These are phyloP conservation scores for Tetracladium marchalianum DNA, from an alignment of 495 filamentous ascomycete species.

Conservation along the genomic window DNA sequence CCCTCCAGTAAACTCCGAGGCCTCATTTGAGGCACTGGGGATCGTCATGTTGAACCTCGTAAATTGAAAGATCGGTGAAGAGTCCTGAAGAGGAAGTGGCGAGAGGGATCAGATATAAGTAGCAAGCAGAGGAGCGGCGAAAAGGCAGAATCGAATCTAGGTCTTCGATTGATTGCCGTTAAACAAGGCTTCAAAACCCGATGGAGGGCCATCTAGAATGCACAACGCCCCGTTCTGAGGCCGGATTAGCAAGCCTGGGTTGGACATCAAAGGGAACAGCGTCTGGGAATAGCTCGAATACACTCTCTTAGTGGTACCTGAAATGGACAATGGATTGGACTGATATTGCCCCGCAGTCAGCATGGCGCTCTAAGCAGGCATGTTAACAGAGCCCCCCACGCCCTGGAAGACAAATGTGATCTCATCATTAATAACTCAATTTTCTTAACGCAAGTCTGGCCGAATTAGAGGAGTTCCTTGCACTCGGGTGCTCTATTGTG, in stretches of 20 bases:
- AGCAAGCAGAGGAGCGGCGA: too few species aligned
- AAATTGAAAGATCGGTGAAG: neutral
- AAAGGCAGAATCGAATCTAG: too few species aligned
- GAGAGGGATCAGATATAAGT: too few species aligned
- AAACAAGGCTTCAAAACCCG: neutral
- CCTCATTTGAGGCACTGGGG: constrained; percentile 5
- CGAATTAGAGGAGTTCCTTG: constrained; percentile 6
- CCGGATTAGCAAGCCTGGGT: constrained; percentile 8
- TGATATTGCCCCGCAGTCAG: constrained; percentile 18
- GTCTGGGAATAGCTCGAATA: neutral
- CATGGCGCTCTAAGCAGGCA: constrained; percentile 8
- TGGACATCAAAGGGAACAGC: constrained; percentile 12
- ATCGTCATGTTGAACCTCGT: constrained; percentile 9
- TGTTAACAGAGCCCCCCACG: constrained; percentile 14
- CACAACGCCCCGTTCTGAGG: constrained; percentile 2
- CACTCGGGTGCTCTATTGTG: too few species aligned
- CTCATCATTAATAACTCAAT: constrained; percentile 20
- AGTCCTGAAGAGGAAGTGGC: too few species aligned
- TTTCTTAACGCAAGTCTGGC: neutral
- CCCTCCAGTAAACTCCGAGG: neutral
- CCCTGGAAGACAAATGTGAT: constrained; percentile 12
- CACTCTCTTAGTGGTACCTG: constrained; percentile 7
- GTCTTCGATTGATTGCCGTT: too few species aligned
- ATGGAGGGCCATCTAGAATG: constrained; percentile 2
- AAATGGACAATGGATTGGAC: constrained; percentile 14